A percentile compares a stretch with the other conserved stretches of the same genome.
Conservation (phyloP, 2,329 filamentous ascomycete species). For the Gnomoniopsis smithogilvyi region DNA sequence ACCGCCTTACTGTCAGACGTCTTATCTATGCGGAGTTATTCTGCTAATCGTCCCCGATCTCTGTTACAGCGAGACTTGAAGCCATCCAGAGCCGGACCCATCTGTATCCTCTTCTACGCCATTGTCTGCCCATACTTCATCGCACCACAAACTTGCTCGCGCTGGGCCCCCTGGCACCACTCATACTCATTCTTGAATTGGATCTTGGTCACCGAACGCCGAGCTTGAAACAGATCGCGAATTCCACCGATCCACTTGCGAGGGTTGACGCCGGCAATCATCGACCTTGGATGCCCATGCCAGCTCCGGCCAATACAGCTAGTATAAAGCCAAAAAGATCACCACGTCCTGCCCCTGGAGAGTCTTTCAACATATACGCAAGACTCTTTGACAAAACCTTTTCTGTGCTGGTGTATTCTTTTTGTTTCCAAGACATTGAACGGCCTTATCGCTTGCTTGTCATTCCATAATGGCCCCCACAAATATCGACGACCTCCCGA, state of each 20-base stretch:
- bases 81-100: constrained; percentile 30
- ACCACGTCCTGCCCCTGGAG: constrained; percentile 16
- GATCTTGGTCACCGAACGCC: constrained; percentile 1
- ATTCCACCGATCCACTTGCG: no score
- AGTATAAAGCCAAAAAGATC: background rate
- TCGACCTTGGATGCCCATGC: background rate
- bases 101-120: constrained; percentile 6
- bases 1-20: background rate
- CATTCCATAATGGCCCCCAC: constrained; percentile 12
- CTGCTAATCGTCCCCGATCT: background rate
- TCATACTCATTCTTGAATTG: background rate
- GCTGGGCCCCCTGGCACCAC: background rate
- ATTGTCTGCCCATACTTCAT: constrained; percentile 17
- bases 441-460: constrained; percentile 6
- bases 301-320: background rate
- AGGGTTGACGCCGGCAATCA: background rate
- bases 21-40: no score
- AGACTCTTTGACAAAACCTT: constrained; percentile 13
- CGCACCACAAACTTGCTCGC: constrained; percentile 16
- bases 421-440: background rate
- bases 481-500: constrained; percentile 17
- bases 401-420: constrained; percentile 4
- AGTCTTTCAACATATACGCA: constrained; percentile 3
- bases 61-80: background rate
- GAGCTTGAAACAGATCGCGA: constrained; percentile 3